These are phyloP conservation scores for Venturia asperata DNA, from an alignment of 2,329 filamentous ascomycete species.

Conservation along the genomic window DNA sequence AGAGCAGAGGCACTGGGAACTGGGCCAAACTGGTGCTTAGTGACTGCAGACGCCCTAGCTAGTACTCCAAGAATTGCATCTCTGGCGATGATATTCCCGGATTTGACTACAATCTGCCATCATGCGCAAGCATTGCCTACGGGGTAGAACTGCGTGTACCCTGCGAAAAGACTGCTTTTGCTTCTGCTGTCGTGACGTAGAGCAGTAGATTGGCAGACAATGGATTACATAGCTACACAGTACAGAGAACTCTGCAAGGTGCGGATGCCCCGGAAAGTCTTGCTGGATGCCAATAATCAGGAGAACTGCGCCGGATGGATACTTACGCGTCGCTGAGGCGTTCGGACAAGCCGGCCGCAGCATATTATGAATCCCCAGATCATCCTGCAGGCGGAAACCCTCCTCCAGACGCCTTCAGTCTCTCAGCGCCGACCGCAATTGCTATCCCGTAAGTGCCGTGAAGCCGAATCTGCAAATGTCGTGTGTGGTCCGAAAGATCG, in stretches of 20 bases:
- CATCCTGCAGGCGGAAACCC: background rate
- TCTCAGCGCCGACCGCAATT: background rate
- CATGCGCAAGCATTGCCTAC: background rate
- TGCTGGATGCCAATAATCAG: background rate
- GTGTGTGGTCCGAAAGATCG: too few relatives aligned
- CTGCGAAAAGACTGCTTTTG: background rate
- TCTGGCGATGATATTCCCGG: background rate
- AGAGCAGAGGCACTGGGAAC: background rate
- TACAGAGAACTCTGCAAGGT: background rate
- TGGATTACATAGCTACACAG: background rate
- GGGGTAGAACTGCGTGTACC: too few relatives aligned
- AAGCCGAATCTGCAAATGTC: background rate
- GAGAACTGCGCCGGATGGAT: background rate
- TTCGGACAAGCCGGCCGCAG: background rate
- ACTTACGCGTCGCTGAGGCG: slow-evolving; percentile 3
- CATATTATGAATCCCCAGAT: background rate
- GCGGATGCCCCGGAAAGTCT: slow-evolving; percentile 2
- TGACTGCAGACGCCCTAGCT: background rate
- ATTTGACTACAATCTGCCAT: background rate
- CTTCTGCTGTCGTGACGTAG: slow-evolving; percentile 1
- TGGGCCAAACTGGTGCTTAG: background rate
- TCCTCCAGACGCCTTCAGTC: background rate
- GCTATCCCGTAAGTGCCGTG: background rate
- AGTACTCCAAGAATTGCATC: background rate
- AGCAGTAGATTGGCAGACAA: slow-evolving; percentile 3